Conservation (phyloP, 2,329 filamentous ascomycete species). For the Fusarium chuoi region DNA sequence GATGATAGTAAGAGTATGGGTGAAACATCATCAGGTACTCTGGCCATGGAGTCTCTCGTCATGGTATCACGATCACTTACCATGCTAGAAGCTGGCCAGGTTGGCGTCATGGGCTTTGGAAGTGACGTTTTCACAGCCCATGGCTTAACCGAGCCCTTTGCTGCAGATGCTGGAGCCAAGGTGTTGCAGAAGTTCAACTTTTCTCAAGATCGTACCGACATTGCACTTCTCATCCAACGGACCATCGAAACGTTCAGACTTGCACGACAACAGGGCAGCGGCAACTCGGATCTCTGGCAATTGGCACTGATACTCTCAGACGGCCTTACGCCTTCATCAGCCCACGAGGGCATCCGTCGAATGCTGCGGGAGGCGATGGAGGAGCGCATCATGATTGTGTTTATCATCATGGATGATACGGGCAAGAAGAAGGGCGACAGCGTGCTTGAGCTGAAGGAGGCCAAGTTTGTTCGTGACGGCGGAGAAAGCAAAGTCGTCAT, state of each 20-base stretch:
- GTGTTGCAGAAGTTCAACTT: slow-evolving; percentile 89
- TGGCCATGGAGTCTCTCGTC: slow-evolving; percentile 94
- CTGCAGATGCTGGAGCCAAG: slow-evolving; percentile 78
- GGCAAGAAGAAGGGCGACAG: slow-evolving; percentile 63
- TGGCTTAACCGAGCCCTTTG: slow-evolving; percentile 84
- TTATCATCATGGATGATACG: slow-evolving; percentile 88
- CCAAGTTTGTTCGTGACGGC: slow-evolving; percentile 78
- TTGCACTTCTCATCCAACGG: slow-evolving; percentile 78
- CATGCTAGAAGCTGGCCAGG: slow-evolving; percentile 94
- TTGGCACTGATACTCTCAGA: slow-evolving; percentile 93
- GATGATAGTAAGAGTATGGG: slow-evolving; percentile 97
- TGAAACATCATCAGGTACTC: slow-evolving; percentile 76
- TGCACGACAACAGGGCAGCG: slow-evolving; percentile 71
- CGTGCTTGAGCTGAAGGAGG: slow-evolving; percentile 90
- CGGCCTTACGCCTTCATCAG: slow-evolving; percentile 83
- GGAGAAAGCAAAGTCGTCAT: slow-evolving; percentile 78
- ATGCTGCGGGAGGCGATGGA: slow-evolving; percentile 89
- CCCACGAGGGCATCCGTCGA: slow-evolving; percentile 84
- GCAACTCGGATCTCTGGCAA: slow-evolving; percentile 86
- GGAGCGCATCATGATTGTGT: slow-evolving; percentile 97
- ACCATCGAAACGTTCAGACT: slow-evolving; percentile 85
- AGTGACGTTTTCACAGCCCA: slow-evolving; percentile 85
- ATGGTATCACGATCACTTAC: slow-evolving; percentile 87
- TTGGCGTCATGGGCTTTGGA: slow-evolving; percentile 93
- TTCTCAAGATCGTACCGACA: slow-evolving; percentile 85